phyloP scores from a whole-genome alignment of 192 early-diverging fungal species.

The Podochytrium sp. region DNA sequence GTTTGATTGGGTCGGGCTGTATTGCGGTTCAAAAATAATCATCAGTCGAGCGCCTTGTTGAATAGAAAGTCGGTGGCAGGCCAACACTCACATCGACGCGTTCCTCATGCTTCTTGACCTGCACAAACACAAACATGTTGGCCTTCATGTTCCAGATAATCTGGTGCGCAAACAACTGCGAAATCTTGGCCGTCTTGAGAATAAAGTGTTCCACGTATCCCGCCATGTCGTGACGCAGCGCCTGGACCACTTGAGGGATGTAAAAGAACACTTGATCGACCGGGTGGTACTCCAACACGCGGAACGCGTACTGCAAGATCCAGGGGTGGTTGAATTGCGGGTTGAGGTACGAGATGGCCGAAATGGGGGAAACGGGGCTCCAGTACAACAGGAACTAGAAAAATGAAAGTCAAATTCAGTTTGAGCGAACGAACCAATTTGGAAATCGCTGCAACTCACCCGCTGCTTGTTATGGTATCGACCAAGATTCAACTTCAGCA shows the following conservation, averaged over 20 bases:
- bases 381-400: constrained; percentile 76
- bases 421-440: background rate
- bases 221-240: constrained; percentile 81
- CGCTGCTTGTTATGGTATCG: constrained; percentile 25
- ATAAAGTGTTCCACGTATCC: constrained; percentile 98
- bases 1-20: constrained; percentile 84
- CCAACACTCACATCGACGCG: constrained; percentile 36
- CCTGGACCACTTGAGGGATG: constrained; percentile 97
- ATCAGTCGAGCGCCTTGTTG: background rate
- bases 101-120: constrained; percentile 49
- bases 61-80: constrained; percentile 16
- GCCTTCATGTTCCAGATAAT: constrained; percentile 99
- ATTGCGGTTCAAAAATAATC: background rate
- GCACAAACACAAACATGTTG: constrained; percentile 85
- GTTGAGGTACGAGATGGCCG: constrained; percentile 75
- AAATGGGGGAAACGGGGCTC: constrained; percentile 88
- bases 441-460: background rate
- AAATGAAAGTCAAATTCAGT: background rate
- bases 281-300: constrained; percentile 85
- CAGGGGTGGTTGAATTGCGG: constrained; percentile 69
- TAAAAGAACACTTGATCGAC: constrained; percentile 98
- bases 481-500: constrained; percentile 63
- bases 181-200: constrained; percentile 87
- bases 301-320: constrained; percentile 93
- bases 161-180: constrained; percentile 98